Base-by-base conservation (phyloP, 2,329 filamentous ascomycete species). In the Exserohilum rostratum region DNA sequence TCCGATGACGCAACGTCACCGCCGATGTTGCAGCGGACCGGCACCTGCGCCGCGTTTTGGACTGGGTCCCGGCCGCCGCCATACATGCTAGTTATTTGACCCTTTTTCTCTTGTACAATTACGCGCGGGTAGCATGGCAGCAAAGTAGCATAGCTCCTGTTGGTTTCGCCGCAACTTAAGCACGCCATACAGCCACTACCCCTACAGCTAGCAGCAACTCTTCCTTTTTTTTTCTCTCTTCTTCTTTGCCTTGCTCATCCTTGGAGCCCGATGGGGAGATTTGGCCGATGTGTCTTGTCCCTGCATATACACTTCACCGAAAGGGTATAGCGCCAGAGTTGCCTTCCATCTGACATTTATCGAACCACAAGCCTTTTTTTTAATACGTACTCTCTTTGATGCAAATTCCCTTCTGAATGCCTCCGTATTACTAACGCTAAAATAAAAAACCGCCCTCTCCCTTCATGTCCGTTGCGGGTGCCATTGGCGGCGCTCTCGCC, bases 301-400 rank as follows among this genome's bases (percentile, higher is more conserved):
- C 49, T 64, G 61, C 59, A 64, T 62, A 33, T 58, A 54, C 52
- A 64, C 50, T 50, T 50, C 57, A 64, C 47, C 29, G 44, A 63
- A 64, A 34, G 2, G 61, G 66, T 50, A 46, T 69, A 69, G 66
- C 59, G 60, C 37, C 38, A 50, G 52, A 60, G 50, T 13, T 22
- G 52, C 30, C 27, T 43, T 17, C 38, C 43, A 57, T 37, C 45
- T 55, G 38, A 50, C 46, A 55, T 30, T 55, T 53, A 44, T 52
- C 43, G 31, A 44, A 49, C 55, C 39, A 48, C 42, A 46, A n/a
- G 17, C 40, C 22, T 55, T 31, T 18, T 42, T 52, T n/a, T n/a
- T n/a, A n/a, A n/a, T n/a, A n/a, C n/a, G n/a, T n/a, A n/a, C n/a
- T n/a, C 34, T 35, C 34, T 55, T 39, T 37, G 37, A 38, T 35